Evolutionary conservation across 148 eudicot genomes (phyloP).

Genomic region (Dysphania ambrosioides): DNA sequence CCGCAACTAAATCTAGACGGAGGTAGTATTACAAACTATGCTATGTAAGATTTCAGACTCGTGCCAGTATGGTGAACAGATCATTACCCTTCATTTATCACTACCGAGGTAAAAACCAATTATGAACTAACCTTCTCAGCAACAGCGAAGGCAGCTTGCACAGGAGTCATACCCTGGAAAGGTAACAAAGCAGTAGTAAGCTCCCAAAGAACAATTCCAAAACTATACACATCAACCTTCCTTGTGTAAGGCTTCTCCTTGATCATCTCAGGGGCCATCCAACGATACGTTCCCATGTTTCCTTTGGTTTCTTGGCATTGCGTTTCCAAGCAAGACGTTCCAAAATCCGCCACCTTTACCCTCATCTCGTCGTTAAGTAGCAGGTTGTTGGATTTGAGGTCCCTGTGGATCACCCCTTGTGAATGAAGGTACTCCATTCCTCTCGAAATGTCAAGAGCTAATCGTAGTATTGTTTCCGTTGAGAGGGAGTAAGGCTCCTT

Average conservation of each 20-base stretch:
- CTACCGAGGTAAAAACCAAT: no score
- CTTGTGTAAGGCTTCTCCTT: conserved; percentile 81
- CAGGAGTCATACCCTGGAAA: conserved; percentile 98
- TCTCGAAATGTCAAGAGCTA: conserved; percentile 93
- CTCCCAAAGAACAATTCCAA: conserved; percentile 96
- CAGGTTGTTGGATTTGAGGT: conserved; percentile 83
- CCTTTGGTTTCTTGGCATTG: conserved; percentile 80
- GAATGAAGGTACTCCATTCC: conserved; percentile 98
- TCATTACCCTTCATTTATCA: no score
- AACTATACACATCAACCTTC: conserved; percentile 93
- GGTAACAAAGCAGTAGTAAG: conserved; percentile 94
- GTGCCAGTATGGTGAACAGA: no score
- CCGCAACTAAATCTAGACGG: no score
- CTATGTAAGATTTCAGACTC: no score
- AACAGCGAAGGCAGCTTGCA: conserved; percentile 96
- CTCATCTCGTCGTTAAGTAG: conserved; percentile 94
- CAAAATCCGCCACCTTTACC: conserved; percentile 95
- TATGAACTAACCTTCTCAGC: conserved; percentile 66
- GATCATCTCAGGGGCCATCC: conserved; percentile 99
- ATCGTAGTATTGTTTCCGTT: conserved; percentile 67
- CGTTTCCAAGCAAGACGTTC: conserved; percentile 91
- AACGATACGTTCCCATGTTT: conserved; percentile 92
- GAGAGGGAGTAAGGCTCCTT: conserved; percentile 96
- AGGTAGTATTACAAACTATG: no score
- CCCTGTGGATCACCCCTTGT: conserved; percentile 95